Conservation (phyloP, 2,329 filamentous ascomycete genomes). For the Tolypocladium ophioglossoides region DNA sequence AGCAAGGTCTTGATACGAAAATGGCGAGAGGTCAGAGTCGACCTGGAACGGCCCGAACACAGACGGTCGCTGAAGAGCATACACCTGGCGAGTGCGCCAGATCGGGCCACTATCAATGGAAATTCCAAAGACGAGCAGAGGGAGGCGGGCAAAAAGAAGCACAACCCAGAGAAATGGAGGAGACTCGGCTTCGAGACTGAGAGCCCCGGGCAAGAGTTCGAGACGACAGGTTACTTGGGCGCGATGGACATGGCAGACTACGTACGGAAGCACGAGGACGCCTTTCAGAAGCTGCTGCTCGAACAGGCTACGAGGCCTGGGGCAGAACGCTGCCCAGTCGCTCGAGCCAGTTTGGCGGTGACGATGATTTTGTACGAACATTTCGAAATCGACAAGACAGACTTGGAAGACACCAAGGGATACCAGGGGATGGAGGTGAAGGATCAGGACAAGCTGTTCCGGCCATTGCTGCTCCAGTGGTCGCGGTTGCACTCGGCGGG, state of each 20-base stretch:
- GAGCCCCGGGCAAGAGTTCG: constrained; percentile 77
- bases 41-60: constrained; percentile 81
- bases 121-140: constrained; percentile 24
- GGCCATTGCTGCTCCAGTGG: constrained; percentile 85
- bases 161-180: constrained; percentile 88
- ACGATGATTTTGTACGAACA: constrained; percentile 88
- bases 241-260: constrained; percentile 98
- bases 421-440: constrained; percentile 66
- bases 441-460: constrained; percentile 78
- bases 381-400: constrained; percentile 82
- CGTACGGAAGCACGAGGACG: constrained; percentile 82
- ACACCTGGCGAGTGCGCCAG: constrained; percentile 71
- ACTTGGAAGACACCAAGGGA: constrained; percentile 66
- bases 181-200: constrained; percentile 86
- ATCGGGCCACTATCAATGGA: constrained; percentile 31
- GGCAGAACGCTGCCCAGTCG: constrained; percentile 73
- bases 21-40: constrained; percentile 78
- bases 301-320: constrained; percentile 72
- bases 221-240: constrained; percentile 75
- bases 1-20: constrained; percentile 80
- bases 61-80: constrained; percentile 76
- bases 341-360: constrained; percentile 74
- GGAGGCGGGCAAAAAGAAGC: constrained; percentile 42
- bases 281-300: constrained; percentile 81
- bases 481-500: constrained; percentile 78